Evolutionary conservation across 257 asterid species (phyloP).

Genomic region (Oldenlandia corymbosa): DNA sequence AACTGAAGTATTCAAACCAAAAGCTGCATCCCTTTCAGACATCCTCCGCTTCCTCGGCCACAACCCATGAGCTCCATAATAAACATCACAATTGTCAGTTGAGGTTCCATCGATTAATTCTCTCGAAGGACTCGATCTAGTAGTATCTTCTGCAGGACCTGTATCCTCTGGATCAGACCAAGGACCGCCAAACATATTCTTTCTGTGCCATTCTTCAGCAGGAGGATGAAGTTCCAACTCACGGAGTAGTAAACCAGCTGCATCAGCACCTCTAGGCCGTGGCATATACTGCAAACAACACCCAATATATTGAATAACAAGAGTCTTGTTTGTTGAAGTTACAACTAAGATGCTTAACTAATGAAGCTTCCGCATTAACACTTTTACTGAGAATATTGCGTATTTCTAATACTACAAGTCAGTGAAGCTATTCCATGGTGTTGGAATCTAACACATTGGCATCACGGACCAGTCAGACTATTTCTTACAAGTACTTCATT

Average conservation of each 20-base stretch:
- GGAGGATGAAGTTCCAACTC: conserved; percentile 99
- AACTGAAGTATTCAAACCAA: conserved; percentile 87
- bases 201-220: conserved; percentile 98
- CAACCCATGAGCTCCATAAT: conserved; percentile 68
- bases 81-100: conserved; percentile 45
- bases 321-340: not conserved
- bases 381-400: too few relatives aligned
- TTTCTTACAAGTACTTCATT: too few relatives aligned
- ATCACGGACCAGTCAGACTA: not conserved
- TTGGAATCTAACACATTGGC: not conserved
- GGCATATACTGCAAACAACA: conserved; percentile 97
- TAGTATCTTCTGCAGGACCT: conserved; percentile 41
- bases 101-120: conserved; percentile 47
- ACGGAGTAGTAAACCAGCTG: conserved; percentile 96
- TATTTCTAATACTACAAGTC: too few relatives aligned
- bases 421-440: too few relatives aligned
- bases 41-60: conserved; percentile 99
- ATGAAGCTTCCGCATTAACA: not conserved
- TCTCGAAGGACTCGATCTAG: conserved; percentile 42
- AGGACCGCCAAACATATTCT: conserved; percentile 97
- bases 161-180: conserved; percentile 82
- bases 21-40: conserved; percentile 99
- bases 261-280: conserved; percentile 99
- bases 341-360: not conserved
- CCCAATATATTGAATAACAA: not conserved